Conservation (phyloP, 495 filamentous ascomycete genomes). For the Entonaema liquescens region DNA sequence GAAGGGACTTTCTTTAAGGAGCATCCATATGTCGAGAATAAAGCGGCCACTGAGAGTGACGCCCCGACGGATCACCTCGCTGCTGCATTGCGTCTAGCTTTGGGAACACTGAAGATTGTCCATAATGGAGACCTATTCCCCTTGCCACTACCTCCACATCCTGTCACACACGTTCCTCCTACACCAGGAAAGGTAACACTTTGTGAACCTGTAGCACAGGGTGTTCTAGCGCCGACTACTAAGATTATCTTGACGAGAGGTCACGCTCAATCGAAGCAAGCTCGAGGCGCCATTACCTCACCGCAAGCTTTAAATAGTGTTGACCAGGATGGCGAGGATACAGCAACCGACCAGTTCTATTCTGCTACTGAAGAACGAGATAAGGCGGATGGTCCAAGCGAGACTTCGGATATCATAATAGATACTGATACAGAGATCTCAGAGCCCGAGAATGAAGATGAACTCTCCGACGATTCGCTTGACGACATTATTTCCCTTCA, state of each 20-base stretch:
- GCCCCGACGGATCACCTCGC: conserved; percentile 72
- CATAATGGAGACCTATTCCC: conserved; percentile 86
- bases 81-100: conserved; percentile 77
- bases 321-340: conserved; percentile 77
- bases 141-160: conserved; percentile 83
- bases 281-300: conserved; percentile 36
- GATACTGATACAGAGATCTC: conserved; percentile 69
- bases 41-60: conserved; percentile 43
- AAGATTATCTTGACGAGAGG: conserved; percentile 72
- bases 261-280: conserved; percentile 58
- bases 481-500: conserved; percentile 86
- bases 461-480: conserved; percentile 77
- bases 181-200: conserved; percentile 84
- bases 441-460: conserved; percentile 68
- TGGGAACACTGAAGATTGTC: conserved; percentile 74
- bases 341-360: conserved; percentile 86
- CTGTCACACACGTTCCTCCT: conserved; percentile 83
- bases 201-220: conserved; percentile 83
- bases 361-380: conserved; percentile 82
- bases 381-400: conserved; percentile 51
- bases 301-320: conserved; percentile 65
- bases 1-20: conserved; percentile 65
- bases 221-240: conserved; percentile 73
- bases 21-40: conserved; percentile 48
- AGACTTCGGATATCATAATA: conserved; percentile 55